These are phyloP conservation scores for Penicillium sp. DNA, from an alignment of 2,329 filamentous ascomycete genomes.

Conservation along the genomic window DNA sequence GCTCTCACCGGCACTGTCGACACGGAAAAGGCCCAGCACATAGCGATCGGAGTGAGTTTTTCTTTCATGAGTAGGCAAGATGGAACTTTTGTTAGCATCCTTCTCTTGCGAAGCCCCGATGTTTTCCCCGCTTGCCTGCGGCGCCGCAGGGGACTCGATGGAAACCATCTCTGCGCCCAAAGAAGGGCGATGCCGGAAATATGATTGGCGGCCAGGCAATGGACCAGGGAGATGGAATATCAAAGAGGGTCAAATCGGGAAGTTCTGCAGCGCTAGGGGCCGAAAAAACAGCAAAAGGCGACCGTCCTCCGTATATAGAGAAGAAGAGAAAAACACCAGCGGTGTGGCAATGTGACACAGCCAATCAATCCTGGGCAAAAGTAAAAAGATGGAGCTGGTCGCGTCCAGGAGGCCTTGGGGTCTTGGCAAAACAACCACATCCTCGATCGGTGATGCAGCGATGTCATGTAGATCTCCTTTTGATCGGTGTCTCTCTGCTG, in stretches of 20 bases:
- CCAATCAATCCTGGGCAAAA: slow-evolving; percentile 5
- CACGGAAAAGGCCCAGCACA: slow-evolving; percentile 29
- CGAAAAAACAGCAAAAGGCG: slow-evolving; percentile 1
- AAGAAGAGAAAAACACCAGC: background rate
- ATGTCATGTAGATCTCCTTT: background rate
- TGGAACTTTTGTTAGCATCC: slow-evolving; percentile 11
- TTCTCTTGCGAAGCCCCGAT: slow-evolving; percentile 14
- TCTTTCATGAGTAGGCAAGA: slow-evolving; percentile 29
- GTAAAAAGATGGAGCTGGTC: slow-evolving; percentile 3
- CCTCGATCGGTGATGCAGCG: background rate
- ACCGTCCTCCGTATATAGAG: background rate
- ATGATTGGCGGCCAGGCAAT: background rate
- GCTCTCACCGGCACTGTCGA: slow-evolving; percentile 57
- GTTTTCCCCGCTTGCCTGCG: slow-evolving; percentile 1
- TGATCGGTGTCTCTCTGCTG: background rate
- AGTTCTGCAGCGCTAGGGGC: background rate
- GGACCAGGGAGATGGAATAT: background rate
- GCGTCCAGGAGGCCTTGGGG: slow-evolving; percentile 8
- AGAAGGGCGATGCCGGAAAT: background rate
- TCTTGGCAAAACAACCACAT: background rate
- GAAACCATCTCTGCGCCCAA: slow-evolving; percentile 12
- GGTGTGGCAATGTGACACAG: slow-evolving; percentile 3
- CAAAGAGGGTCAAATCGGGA: background rate
- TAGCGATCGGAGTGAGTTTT: slow-evolving; percentile 10
- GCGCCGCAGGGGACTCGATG: slow-evolving; percentile 8